Evolutionary conservation across 2,329 filamentous ascomycete genomes (phyloP).

Genomic region (Fusarium sp.): DNA sequence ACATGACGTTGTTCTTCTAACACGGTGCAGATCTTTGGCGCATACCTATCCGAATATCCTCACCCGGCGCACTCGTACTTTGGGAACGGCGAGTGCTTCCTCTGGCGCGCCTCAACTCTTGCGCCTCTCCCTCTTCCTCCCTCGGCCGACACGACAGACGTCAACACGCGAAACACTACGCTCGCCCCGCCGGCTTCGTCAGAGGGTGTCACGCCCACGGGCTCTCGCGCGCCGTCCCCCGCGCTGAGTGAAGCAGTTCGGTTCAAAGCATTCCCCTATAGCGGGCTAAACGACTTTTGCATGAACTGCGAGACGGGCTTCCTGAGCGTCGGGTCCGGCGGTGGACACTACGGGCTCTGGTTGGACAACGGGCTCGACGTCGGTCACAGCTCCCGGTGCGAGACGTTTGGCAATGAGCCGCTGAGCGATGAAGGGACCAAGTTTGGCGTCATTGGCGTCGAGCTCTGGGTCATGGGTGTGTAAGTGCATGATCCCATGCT

Average conservation of each 20-base stretch:
- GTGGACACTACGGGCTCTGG: slow-evolving; percentile 95
- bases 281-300: slow-evolving; percentile 95
- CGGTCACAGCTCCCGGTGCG: slow-evolving; percentile 85
- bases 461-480: slow-evolving; percentile 89
- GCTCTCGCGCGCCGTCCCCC: slow-evolving; percentile 46
- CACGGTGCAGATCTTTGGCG: slow-evolving; percentile 78
- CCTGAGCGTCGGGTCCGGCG: slow-evolving; percentile 86
- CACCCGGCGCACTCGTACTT: slow-evolving; percentile 87
- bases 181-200: slow-evolving; percentile 47
- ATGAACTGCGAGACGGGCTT: slow-evolving; percentile 91
- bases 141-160: slow-evolving; percentile 63
- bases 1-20: slow-evolving; percentile 16
- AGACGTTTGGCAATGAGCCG: slow-evolving; percentile 95
- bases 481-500: slow-evolving; percentile 30
- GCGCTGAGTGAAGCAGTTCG: slow-evolving; percentile 80
- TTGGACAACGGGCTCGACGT: slow-evolving; percentile 86
- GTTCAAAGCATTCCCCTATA: slow-evolving; percentile 98
- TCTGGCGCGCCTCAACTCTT: slow-evolving; percentile 71
- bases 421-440: slow-evolving; percentile 93
- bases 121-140: slow-evolving; percentile 65
- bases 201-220: slow-evolving; percentile 39
- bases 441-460: slow-evolving; percentile 90
- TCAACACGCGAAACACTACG: slow-evolving; percentile 56
- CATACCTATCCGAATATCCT: slow-evolving; percentile 91
- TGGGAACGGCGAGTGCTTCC: slow-evolving; percentile 94